These are phyloP conservation scores for Xylaria sp. DNA, from an alignment of 2,329 filamentous ascomycete genomes.

Conservation along the genomic window DNA sequence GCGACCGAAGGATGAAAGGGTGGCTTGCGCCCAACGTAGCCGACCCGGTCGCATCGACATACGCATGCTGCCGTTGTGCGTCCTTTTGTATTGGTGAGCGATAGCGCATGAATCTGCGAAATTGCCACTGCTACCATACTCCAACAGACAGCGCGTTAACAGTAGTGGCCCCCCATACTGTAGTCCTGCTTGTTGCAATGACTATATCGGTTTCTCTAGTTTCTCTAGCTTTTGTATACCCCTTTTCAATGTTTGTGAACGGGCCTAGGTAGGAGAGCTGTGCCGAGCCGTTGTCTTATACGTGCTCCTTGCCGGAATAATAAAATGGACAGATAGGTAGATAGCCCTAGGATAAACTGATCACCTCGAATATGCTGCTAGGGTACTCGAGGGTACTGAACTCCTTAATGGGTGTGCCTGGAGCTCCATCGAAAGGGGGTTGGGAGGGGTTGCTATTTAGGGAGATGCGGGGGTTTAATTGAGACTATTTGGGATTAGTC, in stretches of 20 bases:
- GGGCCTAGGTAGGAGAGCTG: not conserved
- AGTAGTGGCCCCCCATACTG: not conserved
- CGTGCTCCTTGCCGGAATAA: not conserved
- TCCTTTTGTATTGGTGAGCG: constrained; percentile 3
- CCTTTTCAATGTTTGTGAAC: not conserved
- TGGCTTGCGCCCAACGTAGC: constrained; percentile 28
- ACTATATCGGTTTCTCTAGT: not conserved
- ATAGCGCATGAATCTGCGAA: constrained; percentile 28
- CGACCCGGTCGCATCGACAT: constrained; percentile 27
- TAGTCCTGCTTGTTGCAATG: not conserved
- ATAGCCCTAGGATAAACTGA: not conserved
- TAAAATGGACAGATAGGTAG: not conserved
- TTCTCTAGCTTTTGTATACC: not conserved
- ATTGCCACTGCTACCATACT: constrained; percentile 26
- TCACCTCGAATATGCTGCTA: not conserved
- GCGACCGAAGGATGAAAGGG: constrained; percentile 8
- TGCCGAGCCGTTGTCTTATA: constrained; percentile 2
- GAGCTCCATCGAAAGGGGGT: constrained; percentile 4
- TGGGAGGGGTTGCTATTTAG: constrained; percentile 11
- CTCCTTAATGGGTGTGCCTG: not conserved
- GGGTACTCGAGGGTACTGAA: not conserved
- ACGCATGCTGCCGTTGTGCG: constrained; percentile 14
- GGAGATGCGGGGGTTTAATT: constrained; percentile 37
- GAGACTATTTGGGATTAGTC: constrained; percentile 29
- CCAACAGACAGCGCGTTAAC: not conserved